Percentiles rank a stretch among this genome's conserved stretches.
Evolutionary conservation across 1,284 basidiomycete species (phyloP).

Genomic region (Ceratobasidium sp.): DNA sequence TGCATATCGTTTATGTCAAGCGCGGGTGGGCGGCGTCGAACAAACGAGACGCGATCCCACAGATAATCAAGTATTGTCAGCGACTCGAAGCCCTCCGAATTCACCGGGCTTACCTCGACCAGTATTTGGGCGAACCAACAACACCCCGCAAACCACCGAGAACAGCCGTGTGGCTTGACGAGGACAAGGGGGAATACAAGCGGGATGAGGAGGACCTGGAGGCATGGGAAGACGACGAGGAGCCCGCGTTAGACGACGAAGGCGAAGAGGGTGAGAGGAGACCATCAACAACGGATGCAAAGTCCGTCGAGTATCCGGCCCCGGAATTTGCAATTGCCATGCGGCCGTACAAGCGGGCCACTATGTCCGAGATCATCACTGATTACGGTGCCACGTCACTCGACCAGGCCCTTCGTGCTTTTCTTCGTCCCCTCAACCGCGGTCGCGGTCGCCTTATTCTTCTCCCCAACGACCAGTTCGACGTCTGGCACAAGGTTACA

Average conservation of each 20-base stretch:
- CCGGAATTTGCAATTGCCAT: too few relatives aligned
- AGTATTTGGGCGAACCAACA: neutral
- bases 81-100: neutral
- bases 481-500: too few relatives aligned
- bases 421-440: too few relatives aligned
- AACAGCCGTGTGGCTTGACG: neutral
- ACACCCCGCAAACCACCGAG: neutral
- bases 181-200: neutral
- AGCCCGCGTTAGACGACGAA: neutral
- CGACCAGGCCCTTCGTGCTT: too few relatives aligned
- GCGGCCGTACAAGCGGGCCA: too few relatives aligned
- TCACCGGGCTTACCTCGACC: neutral
- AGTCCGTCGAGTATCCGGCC: too few relatives aligned
- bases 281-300: too few relatives aligned
- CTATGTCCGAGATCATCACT: too few relatives aligned
- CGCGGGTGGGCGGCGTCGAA: neutral
- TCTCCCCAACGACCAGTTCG: too few relatives aligned
- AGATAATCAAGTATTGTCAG: neutral
- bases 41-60: neutral
- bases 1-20: constrained; percentile 30
- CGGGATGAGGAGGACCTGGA: neutral
- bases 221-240: neutral
- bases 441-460: too few relatives aligned
- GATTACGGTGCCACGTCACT: too few relatives aligned
- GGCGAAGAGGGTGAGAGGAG: neutral